These are phyloP conservation scores for Talaromyces sp. DNA, from an alignment of 2,329 filamentous ascomycete species.

Conservation along the genomic window DNA sequence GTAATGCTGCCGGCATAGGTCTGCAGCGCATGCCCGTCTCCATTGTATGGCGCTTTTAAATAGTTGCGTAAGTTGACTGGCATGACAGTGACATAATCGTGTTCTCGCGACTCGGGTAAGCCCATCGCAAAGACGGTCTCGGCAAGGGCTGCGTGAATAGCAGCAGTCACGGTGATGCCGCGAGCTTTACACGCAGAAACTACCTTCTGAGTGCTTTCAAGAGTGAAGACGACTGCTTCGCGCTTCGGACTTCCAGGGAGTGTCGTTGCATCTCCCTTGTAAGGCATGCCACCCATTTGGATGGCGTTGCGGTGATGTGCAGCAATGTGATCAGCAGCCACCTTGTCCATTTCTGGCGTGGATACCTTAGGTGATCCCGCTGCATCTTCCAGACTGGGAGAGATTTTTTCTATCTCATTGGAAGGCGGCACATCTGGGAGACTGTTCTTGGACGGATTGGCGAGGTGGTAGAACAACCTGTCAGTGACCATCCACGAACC, in stretches of 20 bases:
- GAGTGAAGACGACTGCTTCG: slow-evolving; percentile 10
- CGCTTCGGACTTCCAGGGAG: slow-evolving; percentile 5
- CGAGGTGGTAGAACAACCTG: slow-evolving; percentile 6
- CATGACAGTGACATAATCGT: slow-evolving; percentile 16
- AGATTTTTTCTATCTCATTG: slow-evolving; percentile 10
- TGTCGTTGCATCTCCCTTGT: slow-evolving; percentile 12
- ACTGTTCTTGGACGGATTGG: background rate
- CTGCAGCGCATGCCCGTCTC: slow-evolving; percentile 12
- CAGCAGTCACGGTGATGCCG: slow-evolving; percentile 15
- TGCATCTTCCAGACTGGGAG: slow-evolving; percentile 16
- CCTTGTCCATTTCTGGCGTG: slow-evolving; percentile 11
- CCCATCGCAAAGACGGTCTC: slow-evolving; percentile 14
- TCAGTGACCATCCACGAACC: slow-evolving; percentile 16
- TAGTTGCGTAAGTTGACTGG: slow-evolving; percentile 17
- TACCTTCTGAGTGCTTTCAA: slow-evolving; percentile 8
- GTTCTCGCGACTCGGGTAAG: background rate
- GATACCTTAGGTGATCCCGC: slow-evolving; percentile 9
- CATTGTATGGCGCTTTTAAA: slow-evolving; percentile 15
- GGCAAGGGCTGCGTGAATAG: slow-evolving; percentile 16
- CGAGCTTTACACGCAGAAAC: slow-evolving; percentile 14
- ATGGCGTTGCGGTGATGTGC: slow-evolving; percentile 13
- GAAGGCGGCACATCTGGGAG: background rate
- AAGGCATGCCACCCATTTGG: slow-evolving; percentile 12
- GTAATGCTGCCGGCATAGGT: slow-evolving; percentile 17
- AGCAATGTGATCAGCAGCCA: slow-evolving; percentile 2